Conservation (phyloP, 148 eudicot species). For the Chenopodium suecicum region DNA sequence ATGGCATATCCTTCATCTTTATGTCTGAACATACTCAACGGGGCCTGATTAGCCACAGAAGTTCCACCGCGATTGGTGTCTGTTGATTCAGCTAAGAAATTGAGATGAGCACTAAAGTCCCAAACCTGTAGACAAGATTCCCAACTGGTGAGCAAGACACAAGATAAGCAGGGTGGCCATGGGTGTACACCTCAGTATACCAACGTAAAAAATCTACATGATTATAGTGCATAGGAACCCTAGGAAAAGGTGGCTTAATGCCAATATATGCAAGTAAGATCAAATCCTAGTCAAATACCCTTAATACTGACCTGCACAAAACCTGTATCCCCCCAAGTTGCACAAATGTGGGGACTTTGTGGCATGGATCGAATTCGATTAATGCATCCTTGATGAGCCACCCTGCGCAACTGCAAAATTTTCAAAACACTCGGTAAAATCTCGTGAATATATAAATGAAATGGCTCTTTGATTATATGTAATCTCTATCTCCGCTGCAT, state of each 20-base stretch:
- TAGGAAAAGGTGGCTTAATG: too few relatives aligned
- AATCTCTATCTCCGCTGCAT: constrained; percentile 1
- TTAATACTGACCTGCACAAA: constrained; percentile 59
- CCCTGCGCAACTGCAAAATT: constrained; percentile 68
- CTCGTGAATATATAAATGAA: not conserved
- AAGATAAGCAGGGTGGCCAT: not conserved
- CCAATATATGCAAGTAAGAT: not conserved
- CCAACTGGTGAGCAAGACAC: constrained; percentile 7
- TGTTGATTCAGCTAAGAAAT: constrained; percentile 62
- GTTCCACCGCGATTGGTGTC: constrained; percentile 38
- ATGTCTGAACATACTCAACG: constrained; percentile 70
- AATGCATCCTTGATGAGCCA: constrained; percentile 85
- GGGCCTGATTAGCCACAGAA: constrained; percentile 58
- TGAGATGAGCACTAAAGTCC: constrained; percentile 81
- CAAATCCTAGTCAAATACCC: not conserved
- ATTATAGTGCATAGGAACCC: not conserved
- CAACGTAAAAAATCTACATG: not conserved
- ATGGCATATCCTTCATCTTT: constrained; percentile 97
- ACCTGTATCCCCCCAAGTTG: constrained; percentile 88
- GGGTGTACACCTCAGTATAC: not conserved
- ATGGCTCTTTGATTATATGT: not conserved
- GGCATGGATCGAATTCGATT: constrained; percentile 91
- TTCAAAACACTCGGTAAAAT: not conserved
- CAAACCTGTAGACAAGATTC: constrained; percentile 55
- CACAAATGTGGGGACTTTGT: constrained; percentile 86